Evolutionary conservation across 768 basidiomycete species (phyloP).

Genomic region (Auricularia cornea): DNA sequence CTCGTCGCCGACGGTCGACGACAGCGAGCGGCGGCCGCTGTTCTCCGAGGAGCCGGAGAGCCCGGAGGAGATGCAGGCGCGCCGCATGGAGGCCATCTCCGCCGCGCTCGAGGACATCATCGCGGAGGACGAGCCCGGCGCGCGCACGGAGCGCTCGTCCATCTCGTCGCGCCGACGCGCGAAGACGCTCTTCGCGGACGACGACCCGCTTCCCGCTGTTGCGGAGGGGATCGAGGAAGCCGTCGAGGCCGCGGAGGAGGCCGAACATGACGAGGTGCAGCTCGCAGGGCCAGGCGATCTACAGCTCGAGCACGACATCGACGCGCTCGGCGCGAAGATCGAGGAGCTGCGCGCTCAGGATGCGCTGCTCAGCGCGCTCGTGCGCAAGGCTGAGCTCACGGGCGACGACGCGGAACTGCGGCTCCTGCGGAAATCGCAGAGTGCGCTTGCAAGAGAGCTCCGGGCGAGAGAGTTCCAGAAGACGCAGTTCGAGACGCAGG

Average conservation of each 20-base stretch:
- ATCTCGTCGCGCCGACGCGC: neutral
- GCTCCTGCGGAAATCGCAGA: slow-evolving; percentile 73
- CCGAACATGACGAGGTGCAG: slow-evolving; percentile 46
- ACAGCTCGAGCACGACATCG: slow-evolving; percentile 80
- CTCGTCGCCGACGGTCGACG: slow-evolving; percentile 51
- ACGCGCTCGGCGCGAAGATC: slow-evolving; percentile 67
- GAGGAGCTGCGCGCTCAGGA: slow-evolving; percentile 72
- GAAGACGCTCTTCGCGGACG: neutral
- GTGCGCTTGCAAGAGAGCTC: slow-evolving; percentile 73
- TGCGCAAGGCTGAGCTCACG: slow-evolving; percentile 91
- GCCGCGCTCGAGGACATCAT: slow-evolving; percentile 96
- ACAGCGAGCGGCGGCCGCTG: slow-evolving; percentile 60
- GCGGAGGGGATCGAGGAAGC: slow-evolving; percentile 36
- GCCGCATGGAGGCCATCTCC: slow-evolving; percentile 92
- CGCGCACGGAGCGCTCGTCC: neutral
- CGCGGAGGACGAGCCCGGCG: slow-evolving; percentile 54
- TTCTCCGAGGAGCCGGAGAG: slow-evolving; percentile 57
- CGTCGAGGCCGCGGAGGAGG: slow-evolving; percentile 30
- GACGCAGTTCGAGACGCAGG: slow-evolving; percentile 89
- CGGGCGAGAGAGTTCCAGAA: slow-evolving; percentile 84
- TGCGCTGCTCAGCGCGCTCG: slow-evolving; percentile 73
- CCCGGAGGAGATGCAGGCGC: slow-evolving; percentile 60
- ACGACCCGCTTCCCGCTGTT: neutral
- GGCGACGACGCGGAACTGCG: slow-evolving; percentile 82
- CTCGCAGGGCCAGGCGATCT: slow-evolving; percentile 85